Evolutionary conservation across 176 grass and related monocot genomes (phyloP).

Genomic region (Carex cristatella): DNA sequence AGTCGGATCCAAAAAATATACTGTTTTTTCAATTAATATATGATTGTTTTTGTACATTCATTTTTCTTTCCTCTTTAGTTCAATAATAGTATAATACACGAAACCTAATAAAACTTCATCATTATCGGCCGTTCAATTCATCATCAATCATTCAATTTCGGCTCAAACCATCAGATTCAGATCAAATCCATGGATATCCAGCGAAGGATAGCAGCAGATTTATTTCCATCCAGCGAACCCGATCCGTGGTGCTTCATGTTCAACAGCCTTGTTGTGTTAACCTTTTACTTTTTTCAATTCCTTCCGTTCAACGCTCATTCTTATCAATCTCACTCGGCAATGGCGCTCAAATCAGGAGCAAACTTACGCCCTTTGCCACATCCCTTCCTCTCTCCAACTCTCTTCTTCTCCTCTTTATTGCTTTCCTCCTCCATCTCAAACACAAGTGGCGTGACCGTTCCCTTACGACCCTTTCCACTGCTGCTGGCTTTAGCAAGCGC

Average conservation of each 20-base stretch:
- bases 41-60: background rate
- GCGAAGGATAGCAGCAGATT: background rate
- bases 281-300: background rate
- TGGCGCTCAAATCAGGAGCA: conserved; percentile 45
- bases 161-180: background rate
- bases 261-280: background rate
- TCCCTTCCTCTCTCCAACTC: background rate
- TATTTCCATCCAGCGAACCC: background rate
- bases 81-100: background rate
- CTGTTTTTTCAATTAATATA: too few species aligned
- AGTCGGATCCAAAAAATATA: too few species aligned
- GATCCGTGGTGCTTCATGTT: background rate
- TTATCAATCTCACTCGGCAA: conserved; percentile 42
- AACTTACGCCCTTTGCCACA: conserved; percentile 41
- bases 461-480: conserved; percentile 10
- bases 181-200: background rate
- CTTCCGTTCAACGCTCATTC: background rate
- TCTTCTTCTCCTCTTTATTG: background rate
- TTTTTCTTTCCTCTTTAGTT: background rate
- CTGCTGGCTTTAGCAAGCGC: conserved; percentile 35
- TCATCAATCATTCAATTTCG: background rate
- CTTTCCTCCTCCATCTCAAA: conserved; percentile 42
- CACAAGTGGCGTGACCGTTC: conserved; percentile 50
- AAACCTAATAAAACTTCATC: background rate
- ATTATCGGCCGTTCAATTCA: background rate